Base-by-base conservation (phyloP, 2,329 filamentous ascomycete species). In the Endoconidiophora polonica region DNA sequence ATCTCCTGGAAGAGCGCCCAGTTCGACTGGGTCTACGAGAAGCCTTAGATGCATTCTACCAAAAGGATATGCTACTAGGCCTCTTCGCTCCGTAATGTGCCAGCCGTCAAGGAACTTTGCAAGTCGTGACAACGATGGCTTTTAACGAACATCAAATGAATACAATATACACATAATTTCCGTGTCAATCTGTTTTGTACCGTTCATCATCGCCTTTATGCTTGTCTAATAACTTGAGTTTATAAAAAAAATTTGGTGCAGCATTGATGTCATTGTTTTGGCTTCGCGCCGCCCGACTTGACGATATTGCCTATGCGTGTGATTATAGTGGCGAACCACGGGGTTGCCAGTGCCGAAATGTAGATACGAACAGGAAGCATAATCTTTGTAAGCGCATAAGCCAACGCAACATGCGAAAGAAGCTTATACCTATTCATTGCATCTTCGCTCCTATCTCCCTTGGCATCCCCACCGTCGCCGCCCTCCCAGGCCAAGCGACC, bases 1-100 rank as follows among this genome's bases (percentile, higher is more conserved):
- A 70, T 86, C 70, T 75, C 66, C 71, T 96, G 84, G 79, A 90
- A 91, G 78, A 73, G 74, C 59, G 74, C 84, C 66, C 77, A 85
- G 72, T 77, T 83, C 71, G 79, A 84, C 76, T 96, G 91, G 91
- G 75, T 96, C 76, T 96, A 95, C 76, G 91, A 98, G 84, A 90
- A 93, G 77, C 60, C 71, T 56, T 73, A 71, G 65, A 60, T 55
- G 37, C 44, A 42, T 38, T 46, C 44, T 40, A 18, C 29, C 38
- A 54, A 49, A n/a, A 42, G 18, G 39, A 33, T 33, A 33, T 33
- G 29, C 29, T 3, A 12, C 29, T 33, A 46, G 38, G 46, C 24
- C 44, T 40, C 37, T 29, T 48, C 22, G 20, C 24, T 16, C 12
- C 48, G 46, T 37, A 38, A 16, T 45, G 37, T 46, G 22, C 46